Evolutionary conservation across 441 rosid genomes (phyloP), one percentile per base, ranked within the genome.

Genomic region (Viola pubescens): DNA sequence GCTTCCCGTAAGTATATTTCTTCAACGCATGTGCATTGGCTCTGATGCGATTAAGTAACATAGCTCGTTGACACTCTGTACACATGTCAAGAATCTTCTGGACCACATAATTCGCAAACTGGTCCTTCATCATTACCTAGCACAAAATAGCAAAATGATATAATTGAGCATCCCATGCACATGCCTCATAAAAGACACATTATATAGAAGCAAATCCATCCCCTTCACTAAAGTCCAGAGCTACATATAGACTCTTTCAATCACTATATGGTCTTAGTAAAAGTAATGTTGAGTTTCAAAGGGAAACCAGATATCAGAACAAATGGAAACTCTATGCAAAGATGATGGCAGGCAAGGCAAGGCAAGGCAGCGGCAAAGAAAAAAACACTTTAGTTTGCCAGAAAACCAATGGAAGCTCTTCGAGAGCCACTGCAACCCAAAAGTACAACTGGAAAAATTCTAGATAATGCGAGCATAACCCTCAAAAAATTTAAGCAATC

Each of bases 101-200:
- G 63, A 91, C 81, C 58, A 88, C 97, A 73, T 91, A 88, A 72
- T 90, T 90, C 37, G 94, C 95, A 66, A 73, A 90, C 65, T 87
- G 97, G 61, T 90, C 97, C 76, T 91, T 91, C 96, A 91, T 86
- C 94, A 88, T 78, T 66, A 69, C 71, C 97, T 88, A 71, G 56
- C 41, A 59, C 48, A 34, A 19, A 10, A 47, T 46, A 67, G 46
- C 48, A 59, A 43, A 54, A 10, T 39, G 26, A 6, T 49, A 7
- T 6, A 48, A 39, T 14, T 2, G 7, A 51, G 58, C 34, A 26
- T 26, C 3, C 34, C 34, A 26, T 26, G 34, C 34, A 26, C 34
- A 26, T 26, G 34, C 34, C 34, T 26, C 34, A 34, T 49, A 49
- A 49, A 11, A 9, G 9, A 0, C 19, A 34, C 26, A 8, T 49